Base-by-base conservation (phyloP, 192 early-diverging fungal genomes). In the Podila clonocystis region DNA sequence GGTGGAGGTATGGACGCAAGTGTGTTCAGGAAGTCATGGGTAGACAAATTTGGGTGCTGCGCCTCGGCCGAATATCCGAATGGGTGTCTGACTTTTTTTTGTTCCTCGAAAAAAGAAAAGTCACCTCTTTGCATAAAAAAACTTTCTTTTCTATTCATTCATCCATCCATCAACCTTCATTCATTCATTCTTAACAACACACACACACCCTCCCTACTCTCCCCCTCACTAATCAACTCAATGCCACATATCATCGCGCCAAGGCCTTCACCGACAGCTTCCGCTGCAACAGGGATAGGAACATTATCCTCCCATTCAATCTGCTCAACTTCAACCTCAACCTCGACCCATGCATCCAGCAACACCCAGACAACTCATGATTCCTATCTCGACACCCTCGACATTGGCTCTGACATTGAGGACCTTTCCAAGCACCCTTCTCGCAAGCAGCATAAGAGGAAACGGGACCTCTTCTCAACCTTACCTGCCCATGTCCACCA, bases 191-290 rank as follows among this genome's bases (percentile, higher is more conserved):
- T n/a, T n/a, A 8, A 45, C 41, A 0, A 41, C 41, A 15, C 9
- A 45, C 41, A 15, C 13, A 45, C 41, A 26, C 24, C 24, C 22
- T 55, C 52, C 6, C 24, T 22, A 55, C 52, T 55, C 24, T 55
- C 15, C 52, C 12, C 20, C n/a, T 55, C 17, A 7, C 19, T 24
- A 24, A 17, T 52, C 50, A n/a, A 17, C 50, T 7, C 22, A 24
- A 80, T 80, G 77, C 77, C 77, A 55, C 70, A 72, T n/a, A 29
- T 80, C 52, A 34, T 80, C 29, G 62, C 73, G 58, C 17, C 65
- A 65, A 64, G 24, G 31, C 71, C 77, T 33, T 68, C 77, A 80
- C n/a, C 70, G 49, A 80, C 70, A 55, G 66, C 62, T 61, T 66
- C 67, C 67, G 49, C 67, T n/a, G 63, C 65, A 0, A 38, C 65